phyloP scores from a whole-genome alignment of 148 eudicot species.

The Camellia japonica region DNA sequence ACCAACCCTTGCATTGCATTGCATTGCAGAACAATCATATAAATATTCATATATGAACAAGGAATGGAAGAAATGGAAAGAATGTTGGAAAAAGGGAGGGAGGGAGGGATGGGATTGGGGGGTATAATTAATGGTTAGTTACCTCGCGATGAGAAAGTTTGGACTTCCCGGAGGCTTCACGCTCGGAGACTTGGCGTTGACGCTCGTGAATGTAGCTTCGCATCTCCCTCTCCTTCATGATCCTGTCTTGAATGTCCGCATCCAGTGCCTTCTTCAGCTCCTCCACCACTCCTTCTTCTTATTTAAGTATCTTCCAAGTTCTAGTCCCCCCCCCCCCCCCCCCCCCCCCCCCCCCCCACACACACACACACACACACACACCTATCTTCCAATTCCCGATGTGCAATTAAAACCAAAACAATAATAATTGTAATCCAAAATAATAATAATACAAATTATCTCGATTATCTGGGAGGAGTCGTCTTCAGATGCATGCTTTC shows the following conservation, averaged over 20 bases:
- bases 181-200: conserved; percentile 96
- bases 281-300: conserved; percentile 2
- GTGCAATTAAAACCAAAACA: no score
- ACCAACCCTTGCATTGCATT: no score
- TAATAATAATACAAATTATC: no score
- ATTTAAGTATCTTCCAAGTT: conserved; percentile 36
- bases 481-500: conserved; percentile 12
- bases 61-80: no score
- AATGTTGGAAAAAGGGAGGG: background rate
- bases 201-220: conserved; percentile 96
- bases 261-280: conserved; percentile 92
- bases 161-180: conserved; percentile 99
- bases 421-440: no score
- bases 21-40: no score
- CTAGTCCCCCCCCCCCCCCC: background rate
- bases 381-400: background rate
- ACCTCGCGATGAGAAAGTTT: conserved; percentile 99
- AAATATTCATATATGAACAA: no score
- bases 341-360: no score
- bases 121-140: background rate
- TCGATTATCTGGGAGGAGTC: no score
- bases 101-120: background rate
- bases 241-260: conserved; percentile 89
- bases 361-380: no score
- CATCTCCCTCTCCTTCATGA: conserved; percentile 99